phyloP scores from a whole-genome alignment of 345 rosid genomes.

The Linum tenue region DNA sequence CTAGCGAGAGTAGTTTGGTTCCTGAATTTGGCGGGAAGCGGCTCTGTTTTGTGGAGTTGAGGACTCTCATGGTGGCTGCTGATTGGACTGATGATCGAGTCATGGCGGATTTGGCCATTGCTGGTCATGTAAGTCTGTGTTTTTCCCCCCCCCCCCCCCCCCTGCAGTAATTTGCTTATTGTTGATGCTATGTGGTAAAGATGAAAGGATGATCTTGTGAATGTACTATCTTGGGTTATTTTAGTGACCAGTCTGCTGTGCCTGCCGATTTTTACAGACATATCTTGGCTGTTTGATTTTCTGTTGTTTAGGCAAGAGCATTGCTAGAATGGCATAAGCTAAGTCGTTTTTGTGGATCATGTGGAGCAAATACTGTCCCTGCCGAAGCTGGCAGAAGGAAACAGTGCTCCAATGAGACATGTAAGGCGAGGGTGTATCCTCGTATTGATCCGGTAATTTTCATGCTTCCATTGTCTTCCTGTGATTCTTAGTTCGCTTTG shows the following conservation, averaged over 20 bases:
- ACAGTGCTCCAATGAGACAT: slow-evolving; percentile 51
- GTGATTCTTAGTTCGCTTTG: slow-evolving; percentile 3
- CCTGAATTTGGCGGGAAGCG: slow-evolving; percentile 34
- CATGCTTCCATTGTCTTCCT: slow-evolving; percentile 1
- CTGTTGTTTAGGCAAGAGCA: slow-evolving; percentile 56
- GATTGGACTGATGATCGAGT: slow-evolving; percentile 73
- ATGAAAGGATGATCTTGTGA: too few relatives aligned
- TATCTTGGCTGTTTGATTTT: background rate
- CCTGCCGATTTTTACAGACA: background rate
- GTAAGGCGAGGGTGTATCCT: slow-evolving; percentile 71
- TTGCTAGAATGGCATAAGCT: slow-evolving; percentile 72
- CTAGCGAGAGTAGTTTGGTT: slow-evolving; percentile 31
- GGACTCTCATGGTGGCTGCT: slow-evolving; percentile 88
- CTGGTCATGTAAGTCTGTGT: slow-evolving; percentile 68
- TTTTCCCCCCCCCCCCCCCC: background rate
- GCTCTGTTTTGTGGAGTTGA: slow-evolving; percentile 70
- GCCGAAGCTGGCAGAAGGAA: slow-evolving; percentile 78
- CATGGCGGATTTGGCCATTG: slow-evolving; percentile 86
- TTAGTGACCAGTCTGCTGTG: background rate
- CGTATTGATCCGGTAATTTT: slow-evolving; percentile 75
- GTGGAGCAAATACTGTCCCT: slow-evolving; percentile 60
- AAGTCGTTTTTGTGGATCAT: slow-evolving; percentile 67
- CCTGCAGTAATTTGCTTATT: too few relatives aligned
- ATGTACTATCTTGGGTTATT: too few relatives aligned
- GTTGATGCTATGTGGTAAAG: background rate